Conservation (phyloP, 257 asterid genomes). For the Cynanchum wilfordii region DNA sequence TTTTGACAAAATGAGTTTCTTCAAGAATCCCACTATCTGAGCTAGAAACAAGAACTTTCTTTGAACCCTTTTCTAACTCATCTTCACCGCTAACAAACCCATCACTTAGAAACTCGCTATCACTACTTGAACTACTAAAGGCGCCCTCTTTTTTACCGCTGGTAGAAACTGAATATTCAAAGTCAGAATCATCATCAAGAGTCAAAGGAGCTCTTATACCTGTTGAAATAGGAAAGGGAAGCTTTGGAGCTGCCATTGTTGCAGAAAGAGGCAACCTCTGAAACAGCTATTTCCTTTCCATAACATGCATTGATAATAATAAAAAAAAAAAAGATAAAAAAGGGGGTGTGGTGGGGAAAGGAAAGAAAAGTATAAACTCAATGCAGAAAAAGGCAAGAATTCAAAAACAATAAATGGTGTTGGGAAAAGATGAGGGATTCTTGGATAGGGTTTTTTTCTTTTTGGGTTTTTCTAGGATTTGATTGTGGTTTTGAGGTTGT, state of each 20-base stretch:
- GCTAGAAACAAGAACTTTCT: conserved; percentile 25
- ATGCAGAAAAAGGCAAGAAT: not conserved
- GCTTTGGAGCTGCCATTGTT: conserved; percentile 38
- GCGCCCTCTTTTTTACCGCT: conserved; percentile 28
- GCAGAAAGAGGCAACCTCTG: conserved; percentile 57
- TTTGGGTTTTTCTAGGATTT: conserved; percentile 28
- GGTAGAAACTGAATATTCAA: conserved; percentile 39
- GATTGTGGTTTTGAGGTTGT: conserved; percentile 4
- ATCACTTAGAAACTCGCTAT: conserved; percentile 42
- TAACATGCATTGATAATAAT: not conserved
- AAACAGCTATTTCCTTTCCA: conserved; percentile 16
- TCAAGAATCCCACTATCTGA: conserved; percentile 34
- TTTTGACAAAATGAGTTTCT: conserved; percentile 31
- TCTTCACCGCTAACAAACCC: conserved; percentile 57
- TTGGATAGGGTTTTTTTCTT: conserved; percentile 23
- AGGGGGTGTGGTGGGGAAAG: too few species aligned
- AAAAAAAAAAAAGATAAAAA: not conserved
- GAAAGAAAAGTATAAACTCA: not conserved
- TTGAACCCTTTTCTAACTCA: conserved; percentile 37
- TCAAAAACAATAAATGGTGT: conserved; percentile 4
- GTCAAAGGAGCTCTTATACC: conserved; percentile 96
- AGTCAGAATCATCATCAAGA: conserved; percentile 77
- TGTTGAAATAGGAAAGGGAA: conserved; percentile 30
- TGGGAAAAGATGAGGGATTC: conserved; percentile 18
- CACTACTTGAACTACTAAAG: conserved; percentile 45